A percentile compares a stretch with the other conserved stretches of the same genome.
These are phyloP conservation scores for Debaryomyces maramus DNA, from an alignment of 805 yeast species.

Conservation along the genomic window DNA sequence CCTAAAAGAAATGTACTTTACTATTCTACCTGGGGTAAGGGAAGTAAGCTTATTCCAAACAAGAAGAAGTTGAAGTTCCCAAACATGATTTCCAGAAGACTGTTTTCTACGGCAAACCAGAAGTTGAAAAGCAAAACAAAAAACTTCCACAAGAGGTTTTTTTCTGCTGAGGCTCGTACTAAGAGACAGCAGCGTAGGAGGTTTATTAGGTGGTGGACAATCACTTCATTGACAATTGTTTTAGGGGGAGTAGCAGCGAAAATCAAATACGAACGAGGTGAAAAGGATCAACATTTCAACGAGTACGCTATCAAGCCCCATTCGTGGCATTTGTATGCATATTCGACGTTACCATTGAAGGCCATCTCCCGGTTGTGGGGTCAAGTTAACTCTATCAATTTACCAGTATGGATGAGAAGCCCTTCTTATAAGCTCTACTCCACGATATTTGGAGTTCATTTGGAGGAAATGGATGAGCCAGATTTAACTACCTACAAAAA, in stretches of 20 bases:
- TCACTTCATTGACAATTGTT: conserved; percentile 52
- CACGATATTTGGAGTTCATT: conserved; percentile 77
- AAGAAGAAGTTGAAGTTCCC: conserved; percentile 18
- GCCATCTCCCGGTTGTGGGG: conserved; percentile 96
- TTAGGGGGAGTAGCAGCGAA: conserved; percentile 56
- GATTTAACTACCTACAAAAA: conserved; percentile 74
- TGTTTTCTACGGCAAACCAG: conserved; percentile 37
- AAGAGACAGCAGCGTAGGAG: conserved; percentile 39
- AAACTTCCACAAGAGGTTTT: conserved; percentile 39
- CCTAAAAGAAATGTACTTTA: conserved; percentile 56
- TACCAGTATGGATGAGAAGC: conserved; percentile 86
- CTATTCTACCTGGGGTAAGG: conserved; percentile 45
- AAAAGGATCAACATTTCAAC: conserved; percentile 30
- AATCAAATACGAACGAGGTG: conserved; percentile 37
- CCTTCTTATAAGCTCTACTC: conserved; percentile 83
- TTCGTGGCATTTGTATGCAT: conserved; percentile 88
- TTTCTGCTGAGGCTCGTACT: conserved; percentile 43
- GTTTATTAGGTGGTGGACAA: conserved; percentile 53
- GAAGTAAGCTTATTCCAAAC: conserved; percentile 20
- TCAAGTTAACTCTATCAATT: conserved; percentile 70
- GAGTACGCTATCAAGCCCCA: conserved; percentile 57
- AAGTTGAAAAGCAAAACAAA: conserved; percentile 36
- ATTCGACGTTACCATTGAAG: conserved; percentile 86
- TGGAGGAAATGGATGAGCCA: conserved; percentile 85
- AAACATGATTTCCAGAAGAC: conserved; percentile 28